phyloP scores from a whole-genome alignment of 2,329 filamentous ascomycete genomes.

The Blastomyces silverae region DNA sequence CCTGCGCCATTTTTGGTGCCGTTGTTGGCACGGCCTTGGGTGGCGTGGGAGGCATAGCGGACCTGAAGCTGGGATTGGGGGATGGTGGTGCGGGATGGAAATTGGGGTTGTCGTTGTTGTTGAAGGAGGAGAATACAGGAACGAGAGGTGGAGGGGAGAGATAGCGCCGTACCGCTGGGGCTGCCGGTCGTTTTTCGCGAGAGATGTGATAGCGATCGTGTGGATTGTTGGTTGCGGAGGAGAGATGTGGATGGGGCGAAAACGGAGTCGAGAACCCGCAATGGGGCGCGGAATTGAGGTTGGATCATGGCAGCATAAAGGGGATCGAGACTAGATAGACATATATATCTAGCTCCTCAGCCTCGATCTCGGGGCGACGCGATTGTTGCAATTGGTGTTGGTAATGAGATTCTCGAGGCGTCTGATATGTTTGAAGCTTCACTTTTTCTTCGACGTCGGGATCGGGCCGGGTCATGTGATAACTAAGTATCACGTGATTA shows the following conservation, averaged over 20 bases:
- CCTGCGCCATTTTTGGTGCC: slow-evolving; percentile 62
- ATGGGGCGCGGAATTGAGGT: slow-evolving; percentile 37
- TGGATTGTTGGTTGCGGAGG: slow-evolving; percentile 21
- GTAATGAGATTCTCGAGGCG: background rate
- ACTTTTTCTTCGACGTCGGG: slow-evolving; percentile 4
- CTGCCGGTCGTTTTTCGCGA: slow-evolving; percentile 27
- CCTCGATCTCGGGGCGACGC: slow-evolving; percentile 1
- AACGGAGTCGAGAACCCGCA: slow-evolving; percentile 35
- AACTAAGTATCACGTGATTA: slow-evolving; percentile 1
- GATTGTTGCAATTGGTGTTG: background rate
- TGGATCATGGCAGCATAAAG: slow-evolving; percentile 35
- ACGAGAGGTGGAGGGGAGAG: slow-evolving; percentile 9
- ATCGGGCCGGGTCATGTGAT: background rate
- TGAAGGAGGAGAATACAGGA: slow-evolving; percentile 13
- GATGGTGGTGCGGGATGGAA: slow-evolving; percentile 28
- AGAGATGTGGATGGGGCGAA: slow-evolving; percentile 30
- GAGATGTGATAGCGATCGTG: slow-evolving; percentile 18
- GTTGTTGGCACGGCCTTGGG: slow-evolving; percentile 59
- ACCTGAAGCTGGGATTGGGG: slow-evolving; percentile 40
- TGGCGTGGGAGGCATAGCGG: slow-evolving; percentile 58
- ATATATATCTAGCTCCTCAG: slow-evolving; percentile 10
- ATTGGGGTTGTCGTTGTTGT: slow-evolving; percentile 25
- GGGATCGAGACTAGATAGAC: slow-evolving; percentile 14
- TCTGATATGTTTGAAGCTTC: background rate
- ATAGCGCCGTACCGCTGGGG: slow-evolving; percentile 17